phyloP scores from a whole-genome alignment of 1,284 basidiomycete genomes.

The Ganoderma resinaceum region DNA sequence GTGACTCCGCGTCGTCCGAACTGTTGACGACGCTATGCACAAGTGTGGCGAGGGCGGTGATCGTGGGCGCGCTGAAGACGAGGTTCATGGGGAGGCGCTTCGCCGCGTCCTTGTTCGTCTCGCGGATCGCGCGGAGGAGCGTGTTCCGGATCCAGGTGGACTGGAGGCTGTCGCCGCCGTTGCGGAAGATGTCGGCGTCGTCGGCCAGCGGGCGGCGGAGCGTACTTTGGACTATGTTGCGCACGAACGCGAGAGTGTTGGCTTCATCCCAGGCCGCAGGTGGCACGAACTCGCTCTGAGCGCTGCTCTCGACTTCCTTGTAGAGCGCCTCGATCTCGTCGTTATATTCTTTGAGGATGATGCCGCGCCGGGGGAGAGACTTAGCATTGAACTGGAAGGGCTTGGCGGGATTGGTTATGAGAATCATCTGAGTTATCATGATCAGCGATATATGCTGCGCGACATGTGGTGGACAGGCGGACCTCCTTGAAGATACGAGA shows the following conservation, averaged over 20 bases:
- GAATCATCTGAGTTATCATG: conserved; percentile 41
- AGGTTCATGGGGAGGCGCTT: conserved; percentile 39
- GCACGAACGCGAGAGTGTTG: conserved; percentile 38
- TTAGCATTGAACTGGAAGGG: conserved; percentile 47
- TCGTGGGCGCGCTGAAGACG: conserved; percentile 46
- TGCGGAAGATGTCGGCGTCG: conserved; percentile 47
- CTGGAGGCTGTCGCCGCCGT: conserved; percentile 51
- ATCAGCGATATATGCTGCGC: not conserved
- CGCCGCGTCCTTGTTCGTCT: conserved; percentile 32
- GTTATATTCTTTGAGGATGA: conserved; percentile 43
- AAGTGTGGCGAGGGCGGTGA: conserved; percentile 36
- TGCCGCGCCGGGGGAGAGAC: conserved; percentile 40
- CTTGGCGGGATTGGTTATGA: conserved; percentile 41
- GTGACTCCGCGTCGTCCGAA: not conserved
- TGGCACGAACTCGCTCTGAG: conserved; percentile 37
- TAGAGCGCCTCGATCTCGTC: conserved; percentile 45
- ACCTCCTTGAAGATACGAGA: conserved; percentile 49
- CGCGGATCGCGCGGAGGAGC: conserved; percentile 42
- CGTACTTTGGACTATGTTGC: conserved; percentile 37
- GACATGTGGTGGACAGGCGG: not conserved
- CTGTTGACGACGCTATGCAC: conserved; percentile 6
- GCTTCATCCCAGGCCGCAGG: conserved; percentile 39
- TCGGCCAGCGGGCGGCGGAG: conserved; percentile 36
- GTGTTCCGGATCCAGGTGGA: conserved; percentile 51
- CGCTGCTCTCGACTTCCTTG: conserved; percentile 37